These are phyloP conservation scores for Calonectria fujianensis DNA, from an alignment of 2,329 filamentous ascomycete species.

Conservation along the genomic window DNA sequence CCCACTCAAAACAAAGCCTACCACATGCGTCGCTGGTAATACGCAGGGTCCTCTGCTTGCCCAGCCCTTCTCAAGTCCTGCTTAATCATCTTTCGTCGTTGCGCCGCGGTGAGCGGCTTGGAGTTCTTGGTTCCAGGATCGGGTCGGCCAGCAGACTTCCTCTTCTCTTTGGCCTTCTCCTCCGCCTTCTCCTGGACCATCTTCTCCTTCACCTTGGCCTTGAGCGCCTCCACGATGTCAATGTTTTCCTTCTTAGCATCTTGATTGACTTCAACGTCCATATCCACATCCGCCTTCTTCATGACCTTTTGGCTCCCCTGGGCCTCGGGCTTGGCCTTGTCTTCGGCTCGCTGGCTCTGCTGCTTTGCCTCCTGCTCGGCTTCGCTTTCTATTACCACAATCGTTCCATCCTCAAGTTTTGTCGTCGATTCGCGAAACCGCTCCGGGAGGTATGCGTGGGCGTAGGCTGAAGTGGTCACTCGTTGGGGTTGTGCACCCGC, in stretches of 20 bases:
- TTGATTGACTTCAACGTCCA: slow-evolving; percentile 37
- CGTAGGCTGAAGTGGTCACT: slow-evolving; percentile 61
- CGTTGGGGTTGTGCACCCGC: slow-evolving; percentile 19
- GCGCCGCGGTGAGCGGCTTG: slow-evolving; percentile 70
- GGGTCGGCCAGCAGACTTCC: neutral
- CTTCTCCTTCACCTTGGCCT: slow-evolving; percentile 58
- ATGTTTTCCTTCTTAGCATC: slow-evolving; percentile 53
- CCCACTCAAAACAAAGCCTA: slow-evolving; percentile 52
- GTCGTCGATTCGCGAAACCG: slow-evolving; percentile 68
- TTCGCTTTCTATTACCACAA: slow-evolving; percentile 63
- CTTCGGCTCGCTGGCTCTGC: slow-evolving; percentile 58
- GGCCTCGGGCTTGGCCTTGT: slow-evolving; percentile 56
- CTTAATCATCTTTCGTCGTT: slow-evolving; percentile 75
- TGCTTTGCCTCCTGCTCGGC: slow-evolving; percentile 56
- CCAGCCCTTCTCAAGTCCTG: slow-evolving; percentile 72
- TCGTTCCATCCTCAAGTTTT: slow-evolving; percentile 68
- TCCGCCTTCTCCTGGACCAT: slow-evolving; percentile 37
- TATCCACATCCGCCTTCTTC: slow-evolving; percentile 40
- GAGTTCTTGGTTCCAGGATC: slow-evolving; percentile 57
- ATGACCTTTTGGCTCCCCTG: slow-evolving; percentile 31
- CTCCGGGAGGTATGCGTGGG: slow-evolving; percentile 71
- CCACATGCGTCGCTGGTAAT: slow-evolving; percentile 74
- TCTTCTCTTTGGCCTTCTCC: slow-evolving; percentile 56
- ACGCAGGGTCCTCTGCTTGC: slow-evolving; percentile 66
- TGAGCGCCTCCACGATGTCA: slow-evolving; percentile 58